Base-by-base conservation (phyloP, 2,329 filamentous ascomycete species). In the Aspergillus niger region DNA sequence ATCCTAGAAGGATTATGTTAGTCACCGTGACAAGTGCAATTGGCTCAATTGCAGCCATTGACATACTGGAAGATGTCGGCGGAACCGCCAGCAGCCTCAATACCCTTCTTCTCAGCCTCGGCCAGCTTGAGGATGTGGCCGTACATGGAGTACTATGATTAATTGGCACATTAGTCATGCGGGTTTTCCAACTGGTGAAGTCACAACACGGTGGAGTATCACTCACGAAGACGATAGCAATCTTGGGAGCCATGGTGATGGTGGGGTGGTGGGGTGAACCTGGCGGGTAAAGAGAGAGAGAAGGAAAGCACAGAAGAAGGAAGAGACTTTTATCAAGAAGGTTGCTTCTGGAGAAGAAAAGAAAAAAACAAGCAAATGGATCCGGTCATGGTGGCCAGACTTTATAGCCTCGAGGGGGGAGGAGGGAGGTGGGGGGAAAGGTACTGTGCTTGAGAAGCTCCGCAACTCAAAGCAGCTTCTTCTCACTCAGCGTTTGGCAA, bases 141-240 rank as follows among this genome's bases (percentile, higher is more conserved):
- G 81, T 95, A 96, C 86, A 92, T 91, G 68, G 92, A 96, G 83
- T 96, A 96, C 91, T 95, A 63, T 13, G 36, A 58, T 32, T 4
- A 49, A 22, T 48, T 20, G 51, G 59, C 10, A 5, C 36, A 22
- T 64, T 61, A 64, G 65, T 49, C 49, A 36, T 24, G 17, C 11
- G 50, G 5, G 5, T 30, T 5, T 26, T 10, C 8, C 26, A 17
- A 0, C 5, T 36, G 26, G 24, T 32, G 28, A 44, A 8, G 8
- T n/a, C 64, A 52, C 53, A 41, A 58, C 3, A 61, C 10, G 17
- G 38, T 55, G 36, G 39, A 59, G 41, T 55, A 59, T 44, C 52
- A 86, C 90, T 70, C 84, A 93, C 91, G 79, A 87, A 96, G 77
- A 97, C 87, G 80, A 97, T 95, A 71, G 92, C 92, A 75, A 97